Conservation (phyloP, 225 moss, liverwort and hornwort species). For the Marchantia paleacea region DNA sequence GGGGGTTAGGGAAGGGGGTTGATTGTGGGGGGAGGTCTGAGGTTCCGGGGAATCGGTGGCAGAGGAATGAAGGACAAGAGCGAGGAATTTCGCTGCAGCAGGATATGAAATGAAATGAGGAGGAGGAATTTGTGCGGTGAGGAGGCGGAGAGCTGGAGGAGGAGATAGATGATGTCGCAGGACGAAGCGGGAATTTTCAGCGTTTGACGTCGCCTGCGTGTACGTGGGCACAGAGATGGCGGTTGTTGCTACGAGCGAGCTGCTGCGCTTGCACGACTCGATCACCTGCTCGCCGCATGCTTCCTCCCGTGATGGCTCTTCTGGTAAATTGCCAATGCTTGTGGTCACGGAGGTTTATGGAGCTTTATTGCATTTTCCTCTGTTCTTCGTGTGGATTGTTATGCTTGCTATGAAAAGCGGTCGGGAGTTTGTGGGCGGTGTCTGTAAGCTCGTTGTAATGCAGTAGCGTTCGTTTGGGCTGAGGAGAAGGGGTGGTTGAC, state of each 20-base stretch:
- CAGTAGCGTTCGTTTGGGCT: not conserved
- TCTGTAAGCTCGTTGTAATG: not conserved
- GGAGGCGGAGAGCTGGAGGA: not conserved
- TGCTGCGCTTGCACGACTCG: not conserved
- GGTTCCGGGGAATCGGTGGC: not conserved
- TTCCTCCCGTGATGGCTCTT: not conserved
- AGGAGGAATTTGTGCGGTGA: too few relatives aligned
- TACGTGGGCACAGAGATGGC: constrained; percentile 2
- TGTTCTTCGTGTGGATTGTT: not conserved
- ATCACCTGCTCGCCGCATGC: not conserved
- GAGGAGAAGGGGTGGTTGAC: too few relatives aligned
- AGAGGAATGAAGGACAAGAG: not conserved
- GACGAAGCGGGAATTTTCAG: not conserved
- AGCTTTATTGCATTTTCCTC: not conserved
- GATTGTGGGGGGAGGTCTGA: too few relatives aligned
- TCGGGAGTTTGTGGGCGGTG: not conserved
- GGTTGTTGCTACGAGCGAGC: constrained; percentile 16
- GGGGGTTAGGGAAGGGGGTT: too few relatives aligned
- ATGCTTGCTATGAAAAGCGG: not conserved
- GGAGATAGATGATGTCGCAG: not conserved
- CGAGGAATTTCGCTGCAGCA: too few relatives aligned
- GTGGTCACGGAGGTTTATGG: not conserved
- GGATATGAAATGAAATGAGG: not conserved
- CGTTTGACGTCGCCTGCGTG: not conserved
- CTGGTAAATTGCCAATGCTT: not conserved